Percentiles rank a stretch among this genome's conserved stretches.
phyloP scores from a whole-genome alignment of 768 basidiomycete genomes.

The Scleroderma citrinum region DNA sequence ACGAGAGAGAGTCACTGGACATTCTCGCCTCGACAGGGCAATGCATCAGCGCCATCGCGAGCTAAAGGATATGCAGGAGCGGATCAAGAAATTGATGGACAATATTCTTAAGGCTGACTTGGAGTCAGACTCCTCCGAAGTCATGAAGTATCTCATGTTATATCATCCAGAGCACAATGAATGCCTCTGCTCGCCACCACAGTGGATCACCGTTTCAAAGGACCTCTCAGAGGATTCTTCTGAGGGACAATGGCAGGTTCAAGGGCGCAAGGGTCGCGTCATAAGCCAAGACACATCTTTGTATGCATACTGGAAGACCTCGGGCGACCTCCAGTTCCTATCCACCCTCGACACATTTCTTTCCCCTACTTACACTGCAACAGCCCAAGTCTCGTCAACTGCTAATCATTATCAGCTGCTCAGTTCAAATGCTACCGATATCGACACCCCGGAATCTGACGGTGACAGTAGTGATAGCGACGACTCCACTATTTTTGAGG shows the following conservation, averaged over 20 bases:
- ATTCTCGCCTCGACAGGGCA: constrained; percentile 35
- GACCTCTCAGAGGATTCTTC: constrained; percentile 11
- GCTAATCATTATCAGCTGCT: constrained; percentile 16
- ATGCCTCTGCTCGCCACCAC: constrained; percentile 37
- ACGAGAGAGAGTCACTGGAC: constrained; percentile 41
- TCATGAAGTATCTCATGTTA: constrained; percentile 37
- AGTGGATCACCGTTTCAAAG: constrained; percentile 37
- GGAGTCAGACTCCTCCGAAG: constrained; percentile 30
- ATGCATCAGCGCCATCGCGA: constrained; percentile 29
- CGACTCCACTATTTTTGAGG: neutral
- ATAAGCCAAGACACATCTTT: constrained; percentile 22
- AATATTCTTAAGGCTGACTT: constrained; percentile 30
- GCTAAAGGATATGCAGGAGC: constrained; percentile 40
- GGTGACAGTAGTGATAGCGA: constrained; percentile 12
- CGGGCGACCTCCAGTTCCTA: constrained; percentile 45
- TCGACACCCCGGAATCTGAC: constrained; percentile 6
- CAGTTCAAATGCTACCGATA: neutral
- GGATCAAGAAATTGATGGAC: constrained; percentile 44
- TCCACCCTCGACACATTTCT: constrained; percentile 4
- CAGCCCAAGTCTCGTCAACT: constrained; percentile 3
- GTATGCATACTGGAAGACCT: constrained; percentile 49
- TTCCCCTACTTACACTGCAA: neutral
- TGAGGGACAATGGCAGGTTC: constrained; percentile 30
- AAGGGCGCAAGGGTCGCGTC: constrained; percentile 22
- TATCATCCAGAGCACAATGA: constrained; percentile 46